These are phyloP conservation scores for Carex littledalei DNA, from an alignment of 176 grass and related monocot species.

Conservation along the genomic window DNA sequence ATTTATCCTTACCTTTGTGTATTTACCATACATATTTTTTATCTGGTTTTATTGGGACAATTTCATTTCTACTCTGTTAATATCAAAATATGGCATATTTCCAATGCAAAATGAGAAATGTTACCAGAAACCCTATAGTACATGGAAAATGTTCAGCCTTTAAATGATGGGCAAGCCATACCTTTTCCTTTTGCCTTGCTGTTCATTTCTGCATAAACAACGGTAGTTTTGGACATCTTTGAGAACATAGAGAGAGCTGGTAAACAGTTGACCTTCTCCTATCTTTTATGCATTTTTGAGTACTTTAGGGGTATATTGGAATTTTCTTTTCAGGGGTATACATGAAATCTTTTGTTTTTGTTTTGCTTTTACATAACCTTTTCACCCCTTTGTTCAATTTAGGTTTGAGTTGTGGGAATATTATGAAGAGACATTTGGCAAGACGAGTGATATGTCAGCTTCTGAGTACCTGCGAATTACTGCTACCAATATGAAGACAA, in stretches of 20 bases:
- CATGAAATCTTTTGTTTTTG: neutral
- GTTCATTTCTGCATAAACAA: neutral
- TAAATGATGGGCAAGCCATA: neutral
- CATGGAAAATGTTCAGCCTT: neutral
- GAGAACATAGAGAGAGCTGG: neutral
- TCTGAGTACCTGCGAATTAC: conserved; percentile 55
- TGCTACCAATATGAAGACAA: conserved; percentile 50
- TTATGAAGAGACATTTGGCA: conserved; percentile 62
- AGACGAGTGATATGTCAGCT: conserved; percentile 50
- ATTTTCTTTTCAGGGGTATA: neutral
- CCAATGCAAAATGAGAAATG: neutral
- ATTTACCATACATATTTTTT: neutral
- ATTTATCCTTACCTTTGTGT: neutral
- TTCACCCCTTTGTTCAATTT: conserved; percentile 7
- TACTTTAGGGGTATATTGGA: neutral
- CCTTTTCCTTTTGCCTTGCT: neutral
- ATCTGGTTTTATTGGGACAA: neutral
- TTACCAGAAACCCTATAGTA: neutral
- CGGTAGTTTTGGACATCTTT: neutral
- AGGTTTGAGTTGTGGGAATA: conserved; percentile 76
- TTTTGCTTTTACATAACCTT: neutral
- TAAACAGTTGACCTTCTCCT: neutral
- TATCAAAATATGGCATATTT: neutral
- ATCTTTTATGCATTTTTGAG: conserved; percentile 1
- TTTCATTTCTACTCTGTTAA: neutral